Conservation (phyloP, 1,139 yeast genomes). For the Zygoascus meyerae region DNA sequence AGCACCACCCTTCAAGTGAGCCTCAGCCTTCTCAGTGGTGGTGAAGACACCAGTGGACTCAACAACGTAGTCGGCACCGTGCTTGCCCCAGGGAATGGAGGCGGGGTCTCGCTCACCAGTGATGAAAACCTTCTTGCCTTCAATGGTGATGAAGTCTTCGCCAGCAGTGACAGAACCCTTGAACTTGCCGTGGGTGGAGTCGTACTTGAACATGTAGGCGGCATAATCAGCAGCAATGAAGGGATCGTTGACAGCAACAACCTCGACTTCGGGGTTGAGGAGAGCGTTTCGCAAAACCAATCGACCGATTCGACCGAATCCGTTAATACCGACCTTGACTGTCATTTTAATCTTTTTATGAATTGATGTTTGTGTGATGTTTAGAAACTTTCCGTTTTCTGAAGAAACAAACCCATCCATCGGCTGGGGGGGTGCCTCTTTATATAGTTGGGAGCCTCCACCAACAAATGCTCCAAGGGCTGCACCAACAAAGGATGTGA, state of each 20-base stretch:
- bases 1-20: constrained; percentile 81
- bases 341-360: constrained; percentile 29
- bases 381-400: not conserved
- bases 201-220: constrained; percentile 84
- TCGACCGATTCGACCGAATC: constrained; percentile 88
- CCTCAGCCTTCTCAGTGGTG: constrained; percentile 67
- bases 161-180: constrained; percentile 58
- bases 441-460: not conserved
- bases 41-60: constrained; percentile 92
- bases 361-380: constrained; percentile 2
- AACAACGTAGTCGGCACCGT: constrained; percentile 71
- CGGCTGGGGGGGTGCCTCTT: constrained; percentile 1
- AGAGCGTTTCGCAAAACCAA: constrained; percentile 74
- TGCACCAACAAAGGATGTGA: not conserved
- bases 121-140: constrained; percentile 63
- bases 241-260: constrained; percentile 80
- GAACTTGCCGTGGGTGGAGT: constrained; percentile 78
- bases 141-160: constrained; percentile 54
- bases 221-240: constrained; percentile 80
- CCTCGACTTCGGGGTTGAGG: constrained; percentile 60
- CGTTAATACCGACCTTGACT: constrained; percentile 68
- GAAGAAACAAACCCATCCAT: not conserved
- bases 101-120: constrained; percentile 77
- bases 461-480: constrained; percentile 1
- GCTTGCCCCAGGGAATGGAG: constrained; percentile 74